A percentile compares a stretch with the other conserved stretches of the same genome.
phyloP scores from a whole-genome alignment of 352 stramenopile genomes.

The Thraustochytrium sp. region DNA sequence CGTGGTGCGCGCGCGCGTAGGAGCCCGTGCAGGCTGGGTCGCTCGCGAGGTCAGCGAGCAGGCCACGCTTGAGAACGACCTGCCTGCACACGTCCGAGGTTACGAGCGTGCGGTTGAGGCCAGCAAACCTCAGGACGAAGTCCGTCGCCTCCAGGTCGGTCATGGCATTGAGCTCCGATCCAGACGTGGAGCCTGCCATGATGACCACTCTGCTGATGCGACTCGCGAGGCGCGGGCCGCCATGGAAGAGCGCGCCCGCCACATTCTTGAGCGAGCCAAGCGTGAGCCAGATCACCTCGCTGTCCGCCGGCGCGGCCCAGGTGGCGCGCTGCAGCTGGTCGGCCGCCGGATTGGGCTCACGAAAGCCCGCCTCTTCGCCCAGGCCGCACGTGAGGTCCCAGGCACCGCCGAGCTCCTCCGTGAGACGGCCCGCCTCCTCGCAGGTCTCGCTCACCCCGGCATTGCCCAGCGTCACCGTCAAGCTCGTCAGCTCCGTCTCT shows the following conservation, averaged over 20 bases:
- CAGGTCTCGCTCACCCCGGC: background rate
- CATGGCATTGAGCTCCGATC: background rate
- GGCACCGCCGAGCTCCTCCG: background rate
- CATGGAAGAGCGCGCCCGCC: background rate
- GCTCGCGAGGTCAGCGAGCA: background rate
- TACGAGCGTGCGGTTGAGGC: background rate
- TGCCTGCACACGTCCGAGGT: background rate
- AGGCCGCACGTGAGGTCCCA: background rate
- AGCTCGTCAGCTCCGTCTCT: background rate
- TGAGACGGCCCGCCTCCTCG: background rate
- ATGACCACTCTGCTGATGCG: background rate
- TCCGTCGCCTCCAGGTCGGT: background rate
- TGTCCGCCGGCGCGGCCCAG: background rate
- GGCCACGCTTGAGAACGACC: background rate
- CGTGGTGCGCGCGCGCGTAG: background rate
- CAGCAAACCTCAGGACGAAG: background rate
- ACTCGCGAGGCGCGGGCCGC: background rate
- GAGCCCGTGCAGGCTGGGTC: background rate
- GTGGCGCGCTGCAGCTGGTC: background rate
- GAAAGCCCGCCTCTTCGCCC: background rate
- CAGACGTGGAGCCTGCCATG: background rate
- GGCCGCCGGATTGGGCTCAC: background rate
- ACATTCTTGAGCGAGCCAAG: background rate
- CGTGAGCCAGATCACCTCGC: background rate
- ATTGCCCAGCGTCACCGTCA: background rate